phyloP scores from a whole-genome alignment of 257 asterid genomes.

The Ilex asprella region DNA sequence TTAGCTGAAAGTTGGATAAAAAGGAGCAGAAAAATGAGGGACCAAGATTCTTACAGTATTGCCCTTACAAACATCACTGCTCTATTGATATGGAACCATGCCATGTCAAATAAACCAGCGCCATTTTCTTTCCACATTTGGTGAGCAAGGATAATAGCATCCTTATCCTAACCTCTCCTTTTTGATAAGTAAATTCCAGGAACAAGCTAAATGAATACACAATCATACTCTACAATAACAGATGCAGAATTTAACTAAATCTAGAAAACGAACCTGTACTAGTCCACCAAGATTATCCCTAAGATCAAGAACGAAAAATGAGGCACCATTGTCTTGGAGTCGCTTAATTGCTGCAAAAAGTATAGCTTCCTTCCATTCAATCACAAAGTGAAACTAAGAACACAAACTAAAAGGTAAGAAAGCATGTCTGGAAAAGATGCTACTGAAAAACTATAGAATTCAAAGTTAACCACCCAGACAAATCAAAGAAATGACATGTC shows the following conservation, averaged over 20 bases:
- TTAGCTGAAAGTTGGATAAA: too few relatives aligned
- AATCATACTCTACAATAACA: neutral
- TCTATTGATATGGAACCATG: too few relatives aligned
- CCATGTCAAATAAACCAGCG: too few relatives aligned
- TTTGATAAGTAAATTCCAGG: too few relatives aligned
- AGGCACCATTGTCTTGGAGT: constrained; percentile 87
- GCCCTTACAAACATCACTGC: too few relatives aligned
- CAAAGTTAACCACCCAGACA: neutral
- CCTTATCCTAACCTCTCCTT: too few relatives aligned
- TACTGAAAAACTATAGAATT: neutral
- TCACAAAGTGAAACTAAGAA: constrained; percentile 6
- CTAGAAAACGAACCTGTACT: constrained; percentile 66
- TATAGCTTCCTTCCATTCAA: neutral
- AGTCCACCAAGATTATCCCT: constrained; percentile 98
- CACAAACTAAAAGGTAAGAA: constrained; percentile 3
- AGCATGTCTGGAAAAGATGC: neutral
- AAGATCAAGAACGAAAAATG: constrained; percentile 86
- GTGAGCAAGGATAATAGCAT: too few relatives aligned
- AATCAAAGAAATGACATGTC: neutral
- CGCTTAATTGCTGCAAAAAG: constrained; percentile 67
- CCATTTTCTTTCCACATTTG: too few relatives aligned
- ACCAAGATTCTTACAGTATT: too few relatives aligned
- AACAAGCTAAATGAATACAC: neutral
- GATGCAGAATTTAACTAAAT: neutral
- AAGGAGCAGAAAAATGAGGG: too few relatives aligned